A percentile compares a stretch with the other conserved stretches of the same genome.
phyloP scores from a whole-genome alignment of 1,139 yeast genomes.

The Kodamaea suecica region DNA sequence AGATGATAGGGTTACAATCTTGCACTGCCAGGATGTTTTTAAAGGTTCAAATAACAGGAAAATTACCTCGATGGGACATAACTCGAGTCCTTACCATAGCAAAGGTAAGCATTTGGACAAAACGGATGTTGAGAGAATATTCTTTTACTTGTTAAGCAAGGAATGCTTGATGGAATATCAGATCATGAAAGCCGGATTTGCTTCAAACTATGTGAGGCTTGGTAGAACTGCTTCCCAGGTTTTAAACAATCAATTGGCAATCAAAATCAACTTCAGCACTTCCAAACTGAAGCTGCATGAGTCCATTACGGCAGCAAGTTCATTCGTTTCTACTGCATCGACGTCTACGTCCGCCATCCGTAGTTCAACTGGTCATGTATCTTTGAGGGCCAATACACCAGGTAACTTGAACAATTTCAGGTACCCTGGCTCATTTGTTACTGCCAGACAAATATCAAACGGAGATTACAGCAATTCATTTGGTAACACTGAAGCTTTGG shows the following conservation, averaged over 20 bases:
- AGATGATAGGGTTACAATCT: conserved; percentile 62
- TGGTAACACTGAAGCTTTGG: conserved; percentile 5
- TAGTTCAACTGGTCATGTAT: neutral
- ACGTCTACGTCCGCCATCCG: conserved; percentile 1
- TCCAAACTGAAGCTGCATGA: too few species aligned
- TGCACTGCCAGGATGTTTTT: conserved; percentile 80
- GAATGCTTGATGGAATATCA: conserved; percentile 72
- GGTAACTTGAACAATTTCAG: conserved; percentile 15
- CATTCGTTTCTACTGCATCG: too few species aligned
- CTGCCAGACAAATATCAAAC: conserved; percentile 24
- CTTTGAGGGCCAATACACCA: conserved; percentile 1
- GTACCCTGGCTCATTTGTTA: conserved; percentile 27
- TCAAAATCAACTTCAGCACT: conserved; percentile 34
- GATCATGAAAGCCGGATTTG: conserved; percentile 75
- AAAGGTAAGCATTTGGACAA: conserved; percentile 60
- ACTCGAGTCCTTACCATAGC: conserved; percentile 61
- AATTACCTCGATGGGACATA: conserved; percentile 62
- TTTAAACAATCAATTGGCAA: conserved; percentile 39
- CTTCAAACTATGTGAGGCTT: conserved; percentile 64
- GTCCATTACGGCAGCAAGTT: too few species aligned
- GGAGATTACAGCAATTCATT: conserved; percentile 13
- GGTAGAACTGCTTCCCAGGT: conserved; percentile 55
- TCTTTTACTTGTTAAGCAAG: conserved; percentile 70
- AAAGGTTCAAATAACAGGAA: conserved; percentile 70
- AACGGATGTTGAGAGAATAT: conserved; percentile 74